These are phyloP conservation scores for Neurospora sp. DNA, from an alignment of 495 filamentous ascomycete genomes.

Conservation along the genomic window DNA sequence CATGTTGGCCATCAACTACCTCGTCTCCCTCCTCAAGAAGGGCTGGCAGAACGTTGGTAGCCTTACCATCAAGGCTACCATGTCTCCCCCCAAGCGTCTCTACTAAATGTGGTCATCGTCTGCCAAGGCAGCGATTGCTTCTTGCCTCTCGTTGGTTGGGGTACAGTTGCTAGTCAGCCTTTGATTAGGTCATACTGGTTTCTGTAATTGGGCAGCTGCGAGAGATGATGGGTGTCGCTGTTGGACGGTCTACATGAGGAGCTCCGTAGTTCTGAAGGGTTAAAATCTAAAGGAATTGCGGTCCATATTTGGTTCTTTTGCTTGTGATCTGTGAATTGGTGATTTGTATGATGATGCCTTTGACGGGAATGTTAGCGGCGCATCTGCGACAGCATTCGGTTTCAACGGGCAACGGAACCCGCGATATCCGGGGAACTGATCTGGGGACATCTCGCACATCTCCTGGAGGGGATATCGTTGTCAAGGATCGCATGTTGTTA, in stretches of 20 bases:
- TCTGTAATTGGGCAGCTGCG: not conserved
- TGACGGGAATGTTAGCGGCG: not conserved
- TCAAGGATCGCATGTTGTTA: not conserved
- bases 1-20: constrained; percentile 96
- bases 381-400: not conserved
- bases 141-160: not conserved
- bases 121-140: not conserved
- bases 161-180: not conserved
- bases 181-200: not conserved
- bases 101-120: constrained; percentile 50
- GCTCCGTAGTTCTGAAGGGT: not conserved
- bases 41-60: constrained; percentile 99
- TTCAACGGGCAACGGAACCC: not conserved
- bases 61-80: constrained; percentile 98
- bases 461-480: not conserved
- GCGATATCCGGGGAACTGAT: not conserved
- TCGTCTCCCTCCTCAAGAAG: constrained; percentile 98
- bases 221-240: not conserved
- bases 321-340: not conserved
- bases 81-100: constrained; percentile 92
- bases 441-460: not conserved
- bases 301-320: not conserved
- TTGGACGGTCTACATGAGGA: not conserved
- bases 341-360: not conserved
- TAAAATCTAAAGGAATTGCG: not conserved